Evolutionary conservation across 768 basidiomycete genomes (phyloP), one percentile per base, ranked within the genome.

Genomic region (Coprinellus aureogranulatus): DNA sequence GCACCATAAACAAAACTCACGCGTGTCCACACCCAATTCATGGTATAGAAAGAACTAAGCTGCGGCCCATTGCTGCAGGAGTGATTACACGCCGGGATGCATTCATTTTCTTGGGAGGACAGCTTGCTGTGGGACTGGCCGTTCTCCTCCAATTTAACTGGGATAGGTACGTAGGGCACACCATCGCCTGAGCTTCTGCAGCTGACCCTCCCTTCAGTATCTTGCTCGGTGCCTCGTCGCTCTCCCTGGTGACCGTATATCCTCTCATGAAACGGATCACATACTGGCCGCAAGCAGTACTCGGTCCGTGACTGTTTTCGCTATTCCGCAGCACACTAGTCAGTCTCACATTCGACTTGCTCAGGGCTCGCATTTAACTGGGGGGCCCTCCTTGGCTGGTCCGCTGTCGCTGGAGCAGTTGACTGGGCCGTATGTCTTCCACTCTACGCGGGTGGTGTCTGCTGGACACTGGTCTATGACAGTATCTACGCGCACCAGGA

Each of bases 401-500:
- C 97, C 2, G 95, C 97, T 2, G 86, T 98, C 3, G 84, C 89
- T 1, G 93, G 92, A 1, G 64, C 79, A 1, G 86, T 88, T 2
- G 78, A 96, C 66, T 96, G 93, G 94, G 69, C 68, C 11, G 83
- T 95, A 41, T 92, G 90, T 42, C 72, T 90, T 9, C 93, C 97
- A 2, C 80, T 99, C 14, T 98, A 98, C 66, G 87, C 88, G 1
- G 93, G 95, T 8, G 91, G 92, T 23, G 74, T 94, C 26, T 85
- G 86, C 65, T 98, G 95, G 94, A 95, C 95, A 49, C 81, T 99
- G 44, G 91, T 97, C 1, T 99, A 98, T 68, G 97, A 99, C 65
- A 96, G 89, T 49, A 94, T 98, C 62, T 98, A 98, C 66, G 97
- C 97, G 2, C 97, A 99, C 70, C 96, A 98, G 90, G 97, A 99